Evolutionary conservation across 129 eudicot species (phyloP).

Genomic region (Solidago caesia): DNA sequence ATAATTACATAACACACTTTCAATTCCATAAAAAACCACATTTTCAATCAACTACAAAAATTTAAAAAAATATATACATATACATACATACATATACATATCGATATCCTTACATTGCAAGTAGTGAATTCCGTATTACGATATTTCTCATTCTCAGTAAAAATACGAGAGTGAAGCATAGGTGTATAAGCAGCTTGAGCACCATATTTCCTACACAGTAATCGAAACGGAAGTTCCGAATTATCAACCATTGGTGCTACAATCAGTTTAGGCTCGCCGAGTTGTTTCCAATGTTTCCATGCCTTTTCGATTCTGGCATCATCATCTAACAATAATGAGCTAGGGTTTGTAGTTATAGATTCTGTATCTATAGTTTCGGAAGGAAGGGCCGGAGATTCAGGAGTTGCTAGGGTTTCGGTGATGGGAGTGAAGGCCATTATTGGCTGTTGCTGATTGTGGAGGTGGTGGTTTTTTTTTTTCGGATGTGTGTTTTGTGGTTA

Average conservation of each 20-base stretch:
- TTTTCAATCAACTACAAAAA: background rate
- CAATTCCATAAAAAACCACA: background rate
- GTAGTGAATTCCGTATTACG: constrained; percentile 74
- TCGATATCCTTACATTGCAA: constrained; percentile 53
- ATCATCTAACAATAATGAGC: constrained; percentile 33
- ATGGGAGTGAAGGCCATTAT: constrained; percentile 36
- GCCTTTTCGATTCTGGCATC: constrained; percentile 69
- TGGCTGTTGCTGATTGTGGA: background rate
- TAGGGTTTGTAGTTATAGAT: constrained; percentile 8
- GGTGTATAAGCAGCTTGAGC: constrained; percentile 95
- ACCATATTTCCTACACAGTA: constrained; percentile 85
- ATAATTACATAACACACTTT: background rate
- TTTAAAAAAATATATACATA: background rate
- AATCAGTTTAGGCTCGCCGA: constrained; percentile 74
- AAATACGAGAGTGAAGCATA: constrained; percentile 80
- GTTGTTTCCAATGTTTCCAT: constrained; percentile 90
- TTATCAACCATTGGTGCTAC: constrained; percentile 94
- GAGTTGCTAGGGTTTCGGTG: constrained; percentile 40
- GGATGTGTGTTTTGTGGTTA: background rate
- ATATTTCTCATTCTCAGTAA: constrained; percentile 69
- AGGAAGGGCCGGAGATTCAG: constrained; percentile 20
- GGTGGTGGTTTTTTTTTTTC: background rate
- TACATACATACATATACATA: background rate
- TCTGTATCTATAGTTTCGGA: constrained; percentile 16
- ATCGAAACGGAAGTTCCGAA: constrained; percentile 85